These are phyloP conservation scores for Saccharomycopsis malanga DNA, from an alignment of 805 yeast species.

Conservation along the genomic window DNA sequence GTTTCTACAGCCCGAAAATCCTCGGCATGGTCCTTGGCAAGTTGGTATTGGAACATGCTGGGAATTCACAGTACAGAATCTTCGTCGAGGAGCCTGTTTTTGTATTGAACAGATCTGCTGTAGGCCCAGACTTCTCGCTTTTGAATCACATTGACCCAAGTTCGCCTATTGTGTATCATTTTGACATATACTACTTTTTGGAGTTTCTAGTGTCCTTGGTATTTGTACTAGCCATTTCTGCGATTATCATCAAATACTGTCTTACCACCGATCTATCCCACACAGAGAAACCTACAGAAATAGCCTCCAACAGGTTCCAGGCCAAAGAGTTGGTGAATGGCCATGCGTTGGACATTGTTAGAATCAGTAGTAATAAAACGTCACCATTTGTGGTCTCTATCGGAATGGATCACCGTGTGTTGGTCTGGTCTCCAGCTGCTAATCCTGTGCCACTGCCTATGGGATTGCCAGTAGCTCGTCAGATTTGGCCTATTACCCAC, in stretches of 20 bases:
- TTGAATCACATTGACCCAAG: background rate
- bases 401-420: conserved; percentile 65
- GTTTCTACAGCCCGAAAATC: background rate
- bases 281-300: background rate
- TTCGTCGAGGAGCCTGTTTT: conserved; percentile 28
- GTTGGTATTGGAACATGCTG: background rate
- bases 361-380: conserved; percentile 48
- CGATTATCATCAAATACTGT: conserved; percentile 37
- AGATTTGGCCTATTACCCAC: conserved; percentile 57
- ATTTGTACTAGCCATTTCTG: conserved; percentile 44
- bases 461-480: conserved; percentile 35
- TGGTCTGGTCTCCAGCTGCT: conserved; percentile 66
- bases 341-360: conserved; percentile 58
- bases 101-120: conserved; percentile 10
- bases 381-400: conserved; percentile 61
- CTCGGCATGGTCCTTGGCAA: background rate
- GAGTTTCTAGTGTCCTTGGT: conserved; percentile 48
- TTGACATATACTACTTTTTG: conserved; percentile 44
- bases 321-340: conserved; percentile 32
- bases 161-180: conserved; percentile 17
- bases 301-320: background rate
- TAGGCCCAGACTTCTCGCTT: background rate
- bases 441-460: conserved; percentile 42
- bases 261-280: conserved; percentile 22
- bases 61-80: conserved; percentile 19